Conservation (phyloP, 768 basidiomycete species). For the Flagelloscypha sp. region DNA sequence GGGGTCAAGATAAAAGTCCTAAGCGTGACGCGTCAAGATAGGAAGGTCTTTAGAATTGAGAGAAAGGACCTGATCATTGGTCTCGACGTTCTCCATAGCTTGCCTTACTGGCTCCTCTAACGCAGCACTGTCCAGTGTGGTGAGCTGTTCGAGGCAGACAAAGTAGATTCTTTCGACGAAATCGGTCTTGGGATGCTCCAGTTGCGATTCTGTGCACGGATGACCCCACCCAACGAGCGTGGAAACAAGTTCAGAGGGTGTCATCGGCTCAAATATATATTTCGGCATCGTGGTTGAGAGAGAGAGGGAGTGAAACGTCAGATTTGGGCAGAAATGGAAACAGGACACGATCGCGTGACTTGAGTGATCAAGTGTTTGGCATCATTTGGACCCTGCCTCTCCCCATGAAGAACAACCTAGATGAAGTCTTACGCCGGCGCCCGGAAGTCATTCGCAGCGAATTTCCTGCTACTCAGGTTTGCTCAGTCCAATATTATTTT, state of each 20-base stretch:
- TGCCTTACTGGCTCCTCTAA: constrained; percentile 53
- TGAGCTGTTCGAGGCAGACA: constrained; percentile 66
- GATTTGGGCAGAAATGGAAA: constrained; percentile 18
- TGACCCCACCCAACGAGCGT: constrained; percentile 65
- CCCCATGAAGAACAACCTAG: constrained; percentile 29
- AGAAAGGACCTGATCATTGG: constrained; percentile 42
- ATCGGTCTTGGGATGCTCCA: constrained; percentile 56
- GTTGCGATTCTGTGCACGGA: constrained; percentile 57
- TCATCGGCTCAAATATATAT: constrained; percentile 58
- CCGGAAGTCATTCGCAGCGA: background rate
- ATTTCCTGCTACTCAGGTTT: too few species aligned
- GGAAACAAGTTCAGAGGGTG: constrained; percentile 52
- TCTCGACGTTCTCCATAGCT: constrained; percentile 41
- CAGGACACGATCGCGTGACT: background rate
- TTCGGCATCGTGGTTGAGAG: constrained; percentile 30
- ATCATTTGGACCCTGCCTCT: constrained; percentile 1
- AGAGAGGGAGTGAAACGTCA: constrained; percentile 11
- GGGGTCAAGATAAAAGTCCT: constrained; percentile 63
- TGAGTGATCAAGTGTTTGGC: constrained; percentile 2
- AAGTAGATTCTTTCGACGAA: constrained; percentile 65
- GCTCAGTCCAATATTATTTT: too few species aligned
- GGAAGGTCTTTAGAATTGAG: background rate
- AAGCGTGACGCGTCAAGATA: constrained; percentile 4
- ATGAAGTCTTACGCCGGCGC: constrained; percentile 26
- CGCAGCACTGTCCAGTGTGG: constrained; percentile 48